Evolutionary conservation across 805 yeast species (phyloP), one percentile per base, ranked within the genome.

Genomic region (Yarrowia porcina): DNA sequence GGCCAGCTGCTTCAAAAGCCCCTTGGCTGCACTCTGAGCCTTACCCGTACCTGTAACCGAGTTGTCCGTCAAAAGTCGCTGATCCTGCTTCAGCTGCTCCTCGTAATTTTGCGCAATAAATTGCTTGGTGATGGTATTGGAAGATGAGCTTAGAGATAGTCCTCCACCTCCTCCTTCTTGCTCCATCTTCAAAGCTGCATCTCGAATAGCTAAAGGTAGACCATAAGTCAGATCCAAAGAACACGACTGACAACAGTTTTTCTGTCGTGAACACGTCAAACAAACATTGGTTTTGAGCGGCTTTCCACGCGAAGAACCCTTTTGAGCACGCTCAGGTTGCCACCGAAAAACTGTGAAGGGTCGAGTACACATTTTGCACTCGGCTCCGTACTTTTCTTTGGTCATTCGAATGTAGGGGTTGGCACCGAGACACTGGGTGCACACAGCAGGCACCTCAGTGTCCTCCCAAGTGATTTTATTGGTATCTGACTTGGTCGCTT

Each of bases 191-290:
- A 91, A 73, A 4, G 96, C 89, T 1, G 90, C 85, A 69, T 92
- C 97, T 66, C 97, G 78, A 7, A 90, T 75, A 11, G 85, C 83
- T 17, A 90, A 72, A 0, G 96, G 90, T n/a, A 94, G 83, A 3
- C 91, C 89, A 75, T 85, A 89, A 28, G 86, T 83, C 42, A 92
- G 75, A 75, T 93, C 98, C 33, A 88, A 73, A 83, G 90, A 82
- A 73, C 99, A 93, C 23, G 85, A 76, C 72, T 94, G 98, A 71
- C 99, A 93, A 68, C 96, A 87, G 74, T 89, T 87, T 64, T 87
- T 81, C 45, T 86, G 83, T 42, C 85, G 77, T 0, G 97, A 85
- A 76, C 99, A 93, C 0, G 92, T 84, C 35, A 76, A 71, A 74
- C 99, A 93, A 18, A 93, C 83, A 1, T 83, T 73, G 2, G 97